phyloP scores from a whole-genome alignment of 1,284 basidiomycete genomes.

The Ceratobasidium sp. region DNA sequence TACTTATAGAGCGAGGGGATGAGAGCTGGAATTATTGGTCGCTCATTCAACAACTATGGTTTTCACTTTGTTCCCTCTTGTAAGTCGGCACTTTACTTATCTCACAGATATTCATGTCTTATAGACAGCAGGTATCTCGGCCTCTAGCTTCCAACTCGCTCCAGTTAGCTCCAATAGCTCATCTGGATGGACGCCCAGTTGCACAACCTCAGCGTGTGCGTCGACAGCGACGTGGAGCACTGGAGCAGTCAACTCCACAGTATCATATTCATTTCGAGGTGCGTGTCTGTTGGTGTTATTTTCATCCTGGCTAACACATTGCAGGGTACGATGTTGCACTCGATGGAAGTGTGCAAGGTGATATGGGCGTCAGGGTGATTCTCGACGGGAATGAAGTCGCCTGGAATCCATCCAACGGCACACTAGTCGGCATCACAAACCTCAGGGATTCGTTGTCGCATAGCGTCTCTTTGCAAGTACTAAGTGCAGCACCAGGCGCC shows the following conservation, averaged over 20 bases:
- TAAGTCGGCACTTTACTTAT: too few relatives aligned
- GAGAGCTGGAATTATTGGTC: too few relatives aligned
- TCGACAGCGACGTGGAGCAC: not conserved
- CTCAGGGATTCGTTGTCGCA: not conserved
- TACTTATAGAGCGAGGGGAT: too few relatives aligned
- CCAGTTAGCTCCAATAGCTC: not conserved
- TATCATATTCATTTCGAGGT: not conserved
- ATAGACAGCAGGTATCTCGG: too few relatives aligned
- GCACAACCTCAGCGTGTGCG: not conserved
- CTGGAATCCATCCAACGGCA: not conserved
- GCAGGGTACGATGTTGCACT: not conserved
- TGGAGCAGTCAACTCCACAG: not conserved
- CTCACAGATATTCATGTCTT: too few relatives aligned
- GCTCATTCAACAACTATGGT: too few relatives aligned
- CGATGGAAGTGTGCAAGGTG: not conserved
- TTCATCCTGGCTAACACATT: not conserved
- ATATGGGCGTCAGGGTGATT: not conserved
- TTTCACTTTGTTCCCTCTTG: too few relatives aligned
- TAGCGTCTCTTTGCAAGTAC: not conserved
- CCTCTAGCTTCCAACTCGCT: not conserved
- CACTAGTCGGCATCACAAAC: not conserved
- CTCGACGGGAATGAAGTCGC: not conserved
- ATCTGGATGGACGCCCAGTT: not conserved
- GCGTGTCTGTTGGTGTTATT: not conserved
- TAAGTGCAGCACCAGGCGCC: not conserved